These are phyloP conservation scores for Heritiera fomes DNA, from an alignment of 345 rosid genomes.

Conservation along the genomic window DNA sequence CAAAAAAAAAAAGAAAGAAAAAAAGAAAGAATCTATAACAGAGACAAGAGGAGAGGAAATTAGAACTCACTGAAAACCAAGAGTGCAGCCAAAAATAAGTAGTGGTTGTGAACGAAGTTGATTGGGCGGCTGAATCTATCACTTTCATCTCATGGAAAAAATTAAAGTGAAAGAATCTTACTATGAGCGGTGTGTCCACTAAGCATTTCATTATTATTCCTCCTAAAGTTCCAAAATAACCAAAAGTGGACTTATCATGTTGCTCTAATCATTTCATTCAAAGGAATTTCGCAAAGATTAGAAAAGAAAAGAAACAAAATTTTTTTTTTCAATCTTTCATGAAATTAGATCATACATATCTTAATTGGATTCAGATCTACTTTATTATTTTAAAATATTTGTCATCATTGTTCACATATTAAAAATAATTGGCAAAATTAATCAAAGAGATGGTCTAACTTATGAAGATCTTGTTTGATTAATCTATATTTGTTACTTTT, in stretches of 20 bases:
- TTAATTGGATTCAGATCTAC: neutral
- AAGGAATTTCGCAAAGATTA: neutral
- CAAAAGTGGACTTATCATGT: neutral
- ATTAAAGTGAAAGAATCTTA: neutral
- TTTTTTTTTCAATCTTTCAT: neutral
- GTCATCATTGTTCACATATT: too few species aligned
- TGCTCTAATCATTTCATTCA: slow-evolving; percentile 2
- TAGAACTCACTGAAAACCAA: neutral
- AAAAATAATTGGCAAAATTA: too few species aligned
- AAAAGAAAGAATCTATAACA: neutral
- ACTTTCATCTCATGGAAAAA: neutral
- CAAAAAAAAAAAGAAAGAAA: neutral
- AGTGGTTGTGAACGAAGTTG: neutral
- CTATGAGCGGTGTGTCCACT: neutral
- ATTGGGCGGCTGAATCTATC: slow-evolving; percentile 5
- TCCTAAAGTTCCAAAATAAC: neutral
- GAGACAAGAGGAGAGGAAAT: neutral
- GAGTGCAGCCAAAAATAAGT: neutral
- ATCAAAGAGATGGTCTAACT: too few species aligned
- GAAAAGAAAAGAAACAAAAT: too few species aligned
- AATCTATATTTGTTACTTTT: too few species aligned
- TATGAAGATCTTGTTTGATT: too few species aligned
- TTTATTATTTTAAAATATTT: too few species aligned
- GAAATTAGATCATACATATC: neutral
- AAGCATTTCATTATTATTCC: neutral